phyloP scores from a whole-genome alignment of 257 asterid species.

The Salvia splendens region DNA sequence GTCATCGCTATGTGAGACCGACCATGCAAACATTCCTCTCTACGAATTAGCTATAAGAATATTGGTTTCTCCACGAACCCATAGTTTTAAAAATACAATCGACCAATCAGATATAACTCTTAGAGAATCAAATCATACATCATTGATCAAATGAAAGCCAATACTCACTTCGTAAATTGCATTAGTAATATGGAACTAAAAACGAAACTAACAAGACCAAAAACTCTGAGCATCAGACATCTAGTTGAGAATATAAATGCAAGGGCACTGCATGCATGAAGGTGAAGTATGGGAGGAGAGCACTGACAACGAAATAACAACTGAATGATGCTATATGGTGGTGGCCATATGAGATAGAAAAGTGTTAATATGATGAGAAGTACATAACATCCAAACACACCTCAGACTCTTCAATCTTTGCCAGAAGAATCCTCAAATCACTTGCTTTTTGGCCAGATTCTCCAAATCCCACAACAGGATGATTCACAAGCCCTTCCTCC shows the following conservation, averaged over 20 bases:
- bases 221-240: constrained; percentile 23
- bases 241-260: constrained; percentile 17
- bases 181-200: background rate
- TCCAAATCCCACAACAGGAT: constrained; percentile 95
- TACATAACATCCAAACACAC: constrained; percentile 43
- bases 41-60: background rate
- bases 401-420: constrained; percentile 98
- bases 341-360: constrained; percentile 22
- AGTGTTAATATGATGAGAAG: constrained; percentile 6
- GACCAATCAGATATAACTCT: background rate
- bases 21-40: background rate
- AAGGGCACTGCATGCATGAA: constrained; percentile 14
- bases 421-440: constrained; percentile 83
- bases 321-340: background rate
- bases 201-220: background rate
- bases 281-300: constrained; percentile 16
- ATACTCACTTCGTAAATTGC: background rate
- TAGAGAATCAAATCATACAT: background rate
- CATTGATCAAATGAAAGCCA: background rate
- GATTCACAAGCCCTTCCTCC: constrained; percentile 95
- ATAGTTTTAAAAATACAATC: background rate
- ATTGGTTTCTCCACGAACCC: background rate
- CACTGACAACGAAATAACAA: constrained; percentile 13
- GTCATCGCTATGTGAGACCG: background rate
- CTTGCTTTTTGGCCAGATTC: constrained; percentile 89